Evolutionary conservation across 352 stramenopile species (phyloP).

Genomic region (Pythium coloratum): DNA sequence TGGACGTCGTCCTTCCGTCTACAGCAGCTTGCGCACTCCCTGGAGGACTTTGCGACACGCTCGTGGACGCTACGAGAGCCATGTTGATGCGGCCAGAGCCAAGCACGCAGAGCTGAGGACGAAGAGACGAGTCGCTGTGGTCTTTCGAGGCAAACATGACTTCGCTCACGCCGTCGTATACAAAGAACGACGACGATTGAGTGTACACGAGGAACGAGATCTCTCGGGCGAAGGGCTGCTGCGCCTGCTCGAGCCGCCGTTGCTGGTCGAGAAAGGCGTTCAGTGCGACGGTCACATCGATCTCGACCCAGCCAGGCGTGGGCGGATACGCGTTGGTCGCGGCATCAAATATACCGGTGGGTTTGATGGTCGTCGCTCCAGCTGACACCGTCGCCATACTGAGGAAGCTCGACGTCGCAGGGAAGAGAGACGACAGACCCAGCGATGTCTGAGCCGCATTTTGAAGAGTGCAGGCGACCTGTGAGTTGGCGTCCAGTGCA

Average conservation of each 20-base stretch:
- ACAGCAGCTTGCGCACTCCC: constrained; percentile 53
- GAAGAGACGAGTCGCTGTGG: constrained; percentile 31
- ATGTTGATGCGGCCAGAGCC: constrained; percentile 61
- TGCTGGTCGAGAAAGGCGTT: constrained; percentile 51
- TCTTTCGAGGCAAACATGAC: constrained; percentile 62
- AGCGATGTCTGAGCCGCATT: background rate
- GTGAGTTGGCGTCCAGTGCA: constrained; percentile 22
- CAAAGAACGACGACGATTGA: constrained; percentile 36
- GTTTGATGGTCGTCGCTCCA: constrained; percentile 35
- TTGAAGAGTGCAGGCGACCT: constrained; percentile 11
- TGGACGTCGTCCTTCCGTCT: constrained; percentile 37
- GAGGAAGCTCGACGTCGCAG: constrained; percentile 30
- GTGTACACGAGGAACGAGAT: constrained; percentile 65
- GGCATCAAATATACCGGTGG: constrained; percentile 37
- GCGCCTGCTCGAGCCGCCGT: constrained; percentile 1
- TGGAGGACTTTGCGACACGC: constrained; percentile 47
- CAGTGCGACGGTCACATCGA: constrained; percentile 63
- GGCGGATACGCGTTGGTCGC: constrained; percentile 39
- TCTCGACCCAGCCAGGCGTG: constrained; percentile 53
- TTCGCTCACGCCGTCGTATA: constrained; percentile 55
- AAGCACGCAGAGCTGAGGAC: constrained; percentile 43
- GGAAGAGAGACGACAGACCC: constrained; percentile 36
- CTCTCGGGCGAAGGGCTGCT: constrained; percentile 11
- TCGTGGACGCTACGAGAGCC: constrained; percentile 33
- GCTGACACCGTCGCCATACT: constrained; percentile 25